Percentiles rank a stretch among this genome's conserved stretches.
phyloP scores from a whole-genome alignment of 768 basidiomycete species.

The Naematelia aurantialba region DNA sequence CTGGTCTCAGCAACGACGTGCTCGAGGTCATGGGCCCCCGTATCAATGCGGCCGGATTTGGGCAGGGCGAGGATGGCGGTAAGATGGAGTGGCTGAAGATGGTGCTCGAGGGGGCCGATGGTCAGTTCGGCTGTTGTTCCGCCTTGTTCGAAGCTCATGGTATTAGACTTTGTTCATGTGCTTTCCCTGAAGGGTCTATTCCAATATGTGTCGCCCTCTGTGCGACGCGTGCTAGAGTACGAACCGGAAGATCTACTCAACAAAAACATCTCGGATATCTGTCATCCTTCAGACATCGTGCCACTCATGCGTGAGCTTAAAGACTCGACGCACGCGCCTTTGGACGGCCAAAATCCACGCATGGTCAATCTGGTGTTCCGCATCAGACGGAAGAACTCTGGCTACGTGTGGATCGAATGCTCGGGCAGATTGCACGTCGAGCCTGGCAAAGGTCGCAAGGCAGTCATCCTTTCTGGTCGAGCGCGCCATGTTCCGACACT shows the following conservation, averaged over 20 bases:
- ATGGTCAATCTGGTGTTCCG: conserved; percentile 82
- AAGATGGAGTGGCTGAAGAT: conserved; percentile 51
- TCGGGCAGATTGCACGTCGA: conserved; percentile 86
- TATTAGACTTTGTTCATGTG: conserved; percentile 76
- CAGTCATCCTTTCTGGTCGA: conserved; percentile 83
- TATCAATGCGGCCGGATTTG: conserved; percentile 30
- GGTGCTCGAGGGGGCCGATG: conserved; percentile 53
- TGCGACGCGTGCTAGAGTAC: conserved; percentile 76
- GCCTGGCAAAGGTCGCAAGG: conserved; percentile 89
- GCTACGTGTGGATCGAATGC: conserved; percentile 85
- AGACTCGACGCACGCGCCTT: conserved; percentile 49
- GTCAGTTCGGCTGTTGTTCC: conserved; percentile 27
- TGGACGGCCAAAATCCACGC: conserved; percentile 36
- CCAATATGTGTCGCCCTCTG: conserved; percentile 83
- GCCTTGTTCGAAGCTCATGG: conserved; percentile 3
- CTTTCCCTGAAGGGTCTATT: conserved; percentile 88
- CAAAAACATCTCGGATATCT: conserved; percentile 70
- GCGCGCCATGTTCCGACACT: conserved; percentile 64
- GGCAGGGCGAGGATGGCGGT: conserved; percentile 43
- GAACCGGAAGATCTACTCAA: conserved; percentile 78
- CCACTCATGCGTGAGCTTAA: conserved; percentile 90
- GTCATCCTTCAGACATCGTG: conserved; percentile 84
- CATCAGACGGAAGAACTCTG: conserved; percentile 62
- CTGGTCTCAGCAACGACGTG: conserved; percentile 40
- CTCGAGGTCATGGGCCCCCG: conserved; percentile 38